Evolutionary conservation across 768 basidiomycete species (phyloP), one percentile per base, ranked within the genome.

Genomic region (Boletellus emodensis): DNA sequence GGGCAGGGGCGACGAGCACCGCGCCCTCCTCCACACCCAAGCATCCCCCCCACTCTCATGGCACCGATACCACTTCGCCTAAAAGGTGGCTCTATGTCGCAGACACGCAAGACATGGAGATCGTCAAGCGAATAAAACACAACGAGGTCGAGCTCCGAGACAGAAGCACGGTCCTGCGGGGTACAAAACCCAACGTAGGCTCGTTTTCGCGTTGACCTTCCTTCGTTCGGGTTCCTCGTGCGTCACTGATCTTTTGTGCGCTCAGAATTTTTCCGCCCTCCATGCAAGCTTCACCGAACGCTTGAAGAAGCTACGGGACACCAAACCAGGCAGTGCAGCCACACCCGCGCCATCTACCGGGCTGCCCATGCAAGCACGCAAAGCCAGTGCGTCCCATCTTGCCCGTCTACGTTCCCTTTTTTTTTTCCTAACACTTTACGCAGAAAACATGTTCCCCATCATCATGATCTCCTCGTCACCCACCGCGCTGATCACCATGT

Each of bases 391-490:
- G 85, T 75, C 30, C 22, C 9, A 3, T 11, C 34, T 26, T 35
- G 0, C 30, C 11, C 14, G 14, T 1, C 38, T 10, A 11, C 6
- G 3, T 1, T 18, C 1, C 17, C 12, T 10, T n/a, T n/a, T n/a
- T n/a, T n/a, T n/a, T n/a, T n/a, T 20, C 15, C 14, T 30, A 24
- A 14, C 15, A 32, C 14, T 10, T 32, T 4, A 22, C 15, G 7
- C 66, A 90, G 85, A 80, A 56, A 83, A 83, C 62, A 82, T 79
- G 61, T 87, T 87, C 69, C 95, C 95, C 0, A 98, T 99, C 62
- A 96, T 98, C 68, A 88, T 98, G 74, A 94, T 99, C 38, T 95
- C 94, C 0, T 95, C 94, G 0, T 94, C 14, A 15, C 94, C 94
- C 0, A 97, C 95, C 2, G 85, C 93, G 3, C 81, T 99, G 48